A percentile compares a stretch with the other conserved stretches of the same genome.
Conservation (phyloP, 768 basidiomycete species). For the Pisolithus microcarpus region DNA sequence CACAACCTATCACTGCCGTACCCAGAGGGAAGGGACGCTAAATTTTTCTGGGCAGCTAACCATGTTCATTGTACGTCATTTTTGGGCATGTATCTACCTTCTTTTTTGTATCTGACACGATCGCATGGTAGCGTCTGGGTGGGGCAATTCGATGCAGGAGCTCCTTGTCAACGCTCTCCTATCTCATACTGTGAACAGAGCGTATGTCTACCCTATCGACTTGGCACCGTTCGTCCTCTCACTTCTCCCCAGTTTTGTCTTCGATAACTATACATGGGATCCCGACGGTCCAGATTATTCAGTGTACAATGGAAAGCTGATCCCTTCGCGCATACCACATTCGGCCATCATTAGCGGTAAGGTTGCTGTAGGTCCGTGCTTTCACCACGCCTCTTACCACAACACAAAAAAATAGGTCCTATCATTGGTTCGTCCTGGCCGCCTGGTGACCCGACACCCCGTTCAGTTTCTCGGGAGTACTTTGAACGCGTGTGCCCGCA, state of each 20-base stretch:
- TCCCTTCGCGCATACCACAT: conserved; percentile 49
- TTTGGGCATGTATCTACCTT: background rate
- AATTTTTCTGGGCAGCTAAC: conserved; percentile 44
- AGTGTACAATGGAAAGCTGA: conserved; percentile 41
- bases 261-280: conserved; percentile 54
- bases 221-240: background rate
- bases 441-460: conserved; percentile 30
- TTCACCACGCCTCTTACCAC: background rate
- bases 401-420: conserved; percentile 27
- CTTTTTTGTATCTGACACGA: no score
- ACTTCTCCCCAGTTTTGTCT: conserved; percentile 37
- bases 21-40: conserved; percentile 34
- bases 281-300: conserved; percentile 35
- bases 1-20: conserved; percentile 33
- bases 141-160: conserved; percentile 59
- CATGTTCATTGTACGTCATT: conserved; percentile 34
- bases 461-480: conserved; percentile 39
- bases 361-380: conserved; percentile 3
- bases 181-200: conserved; percentile 38
- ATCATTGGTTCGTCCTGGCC: conserved; percentile 36
- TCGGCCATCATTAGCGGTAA: conserved; percentile 46
- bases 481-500: conserved; percentile 45
- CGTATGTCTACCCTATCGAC: conserved; percentile 31
- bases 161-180: conserved; percentile 46
- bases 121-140: conserved; percentile 39